phyloP scores from a whole-genome alignment of 148 eudicot genomes.

The Limonium bicolor region DNA sequence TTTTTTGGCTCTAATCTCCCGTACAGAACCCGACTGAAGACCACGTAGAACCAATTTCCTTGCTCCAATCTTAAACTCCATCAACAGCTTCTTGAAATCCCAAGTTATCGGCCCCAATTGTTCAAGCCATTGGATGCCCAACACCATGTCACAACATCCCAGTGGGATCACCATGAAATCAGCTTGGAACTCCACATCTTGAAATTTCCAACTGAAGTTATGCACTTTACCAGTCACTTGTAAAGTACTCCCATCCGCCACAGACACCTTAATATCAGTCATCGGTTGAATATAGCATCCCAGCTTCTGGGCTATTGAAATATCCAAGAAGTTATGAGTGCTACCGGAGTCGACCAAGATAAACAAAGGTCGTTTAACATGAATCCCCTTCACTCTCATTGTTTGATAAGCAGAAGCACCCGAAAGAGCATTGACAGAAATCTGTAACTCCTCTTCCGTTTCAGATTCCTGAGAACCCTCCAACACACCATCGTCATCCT shows the following conservation, averaged over 20 bases:
- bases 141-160: no score
- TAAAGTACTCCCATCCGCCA: conserved; percentile 2
- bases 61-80: neutral
- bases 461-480: neutral
- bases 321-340: conserved; percentile 6
- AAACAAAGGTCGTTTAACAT: neutral
- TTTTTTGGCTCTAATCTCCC: no score
- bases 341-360: conserved; percentile 3
- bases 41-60: neutral
- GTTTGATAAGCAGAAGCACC: neutral
- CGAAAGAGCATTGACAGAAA: neutral
- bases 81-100: neutral
- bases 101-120: neutral
- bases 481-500: neutral
- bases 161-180: no score
- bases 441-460: neutral
- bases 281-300: neutral
- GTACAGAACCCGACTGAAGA: no score
- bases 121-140: neutral
- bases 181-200: no score
- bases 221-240: no score
- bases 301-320: neutral
- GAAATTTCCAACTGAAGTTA: neutral
- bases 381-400: neutral
- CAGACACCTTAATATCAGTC: neutral